Percentiles rank a stretch among this genome's conserved stretches.
Conservation (phyloP, 208 protist genomes). For the Trypanosoma congolense region DNA sequence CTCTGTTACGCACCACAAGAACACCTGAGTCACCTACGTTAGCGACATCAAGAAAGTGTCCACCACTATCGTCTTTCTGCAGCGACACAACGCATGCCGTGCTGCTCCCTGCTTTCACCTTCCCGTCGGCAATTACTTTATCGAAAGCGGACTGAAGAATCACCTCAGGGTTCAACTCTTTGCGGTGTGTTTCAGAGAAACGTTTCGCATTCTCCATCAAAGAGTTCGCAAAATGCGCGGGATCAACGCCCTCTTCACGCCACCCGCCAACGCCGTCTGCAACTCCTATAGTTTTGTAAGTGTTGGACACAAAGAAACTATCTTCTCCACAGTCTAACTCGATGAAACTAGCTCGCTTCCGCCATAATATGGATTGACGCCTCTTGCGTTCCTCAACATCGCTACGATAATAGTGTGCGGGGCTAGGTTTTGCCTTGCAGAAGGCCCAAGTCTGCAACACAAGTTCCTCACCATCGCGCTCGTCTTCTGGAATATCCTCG, state of each 20-base stretch:
- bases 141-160: slow-evolving; percentile 79
- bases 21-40: slow-evolving; percentile 90
- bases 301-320: slow-evolving; percentile 91
- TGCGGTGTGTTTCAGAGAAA: slow-evolving; percentile 78
- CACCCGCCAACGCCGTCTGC: slow-evolving; percentile 92
- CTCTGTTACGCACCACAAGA: slow-evolving; percentile 77
- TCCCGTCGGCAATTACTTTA: slow-evolving; percentile 64
- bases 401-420: slow-evolving; percentile 69
- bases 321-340: slow-evolving; percentile 92
- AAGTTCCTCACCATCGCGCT: slow-evolving; percentile 77
- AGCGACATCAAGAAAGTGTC: slow-evolving; percentile 73
- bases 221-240: slow-evolving; percentile 76
- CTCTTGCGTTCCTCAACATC: slow-evolving; percentile 77
- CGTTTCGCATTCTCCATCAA: slow-evolving; percentile 91
- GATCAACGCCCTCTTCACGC: slow-evolving; percentile 79
- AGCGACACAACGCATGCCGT: slow-evolving; percentile 85
- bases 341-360: slow-evolving; percentile 85
- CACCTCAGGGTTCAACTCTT: slow-evolving; percentile 71
- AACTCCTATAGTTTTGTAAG: slow-evolving; percentile 87
- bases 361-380: slow-evolving; percentile 60
- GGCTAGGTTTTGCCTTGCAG: slow-evolving; percentile 83
- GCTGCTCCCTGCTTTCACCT: slow-evolving; percentile 86
- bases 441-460: slow-evolving; percentile 89
- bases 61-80: slow-evolving; percentile 38
- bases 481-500: slow-evolving; percentile 57